Base-by-base conservation (phyloP, 768 basidiomycete genomes). In the Phallus indusiatus region DNA sequence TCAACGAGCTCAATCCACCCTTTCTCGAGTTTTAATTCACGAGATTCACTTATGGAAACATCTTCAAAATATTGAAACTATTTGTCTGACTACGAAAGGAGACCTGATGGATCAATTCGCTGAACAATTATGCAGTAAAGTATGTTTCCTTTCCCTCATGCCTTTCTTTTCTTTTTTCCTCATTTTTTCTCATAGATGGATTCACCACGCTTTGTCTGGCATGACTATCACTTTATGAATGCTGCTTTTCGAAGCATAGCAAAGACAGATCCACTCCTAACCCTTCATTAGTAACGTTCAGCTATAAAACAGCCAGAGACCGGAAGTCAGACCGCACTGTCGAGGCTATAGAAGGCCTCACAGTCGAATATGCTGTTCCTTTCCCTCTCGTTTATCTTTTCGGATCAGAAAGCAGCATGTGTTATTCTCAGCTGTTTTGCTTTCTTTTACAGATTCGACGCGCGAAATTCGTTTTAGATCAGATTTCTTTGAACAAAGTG, bases 341-440 rank as follows among this genome's bases (percentile, higher is more conserved):
- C 46, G 79, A 77, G 65, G 80, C 81, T 1, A 76, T 91, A 20
- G 82, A 85, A 34, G 85, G 82, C 0, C 73, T 93, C 10, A 69
- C 75, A 10, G 73, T 87, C n/a, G 90, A 91, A 74, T 93, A 92
- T 63, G 82, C 85, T 6, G 77, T 87, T 1, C 86, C 90, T 1
- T 91, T 90, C 64, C 90, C 90, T 5, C 68, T 92, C 65, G 84
- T 83, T 1, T 92, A 92, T 67, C 78, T 91, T 51, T 88, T 90
- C 64, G 78, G 80, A 5, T 81, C 85, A 5, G 70, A 69, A 8
- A 72, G 75, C 4, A 68, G 85, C 49, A 78, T 80, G 66, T 71
- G 72, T 1, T 91, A 91, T 63, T 78, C 80, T 47, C 78, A 82
- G 22, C 73, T 90, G 18, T 88, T 92, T 62, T 74, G 81, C 24